A percentile compares a stretch with the other conserved stretches of the same genome.
These are phyloP conservation scores for Tetrahymena elliotti DNA, from an alignment of 73 alveolate species.

Conservation along the genomic window DNA sequence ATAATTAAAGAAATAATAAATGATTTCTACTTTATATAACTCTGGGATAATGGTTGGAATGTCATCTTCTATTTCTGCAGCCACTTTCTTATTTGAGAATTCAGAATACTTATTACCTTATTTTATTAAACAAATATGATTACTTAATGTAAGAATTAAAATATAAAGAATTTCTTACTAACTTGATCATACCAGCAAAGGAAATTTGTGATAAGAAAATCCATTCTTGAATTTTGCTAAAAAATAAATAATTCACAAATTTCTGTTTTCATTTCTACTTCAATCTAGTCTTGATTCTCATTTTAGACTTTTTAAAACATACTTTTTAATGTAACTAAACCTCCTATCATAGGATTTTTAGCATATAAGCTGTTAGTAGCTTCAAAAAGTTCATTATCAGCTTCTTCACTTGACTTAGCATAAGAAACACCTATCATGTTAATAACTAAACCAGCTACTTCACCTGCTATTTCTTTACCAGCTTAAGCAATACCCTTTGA, in stretches of 20 bases:
- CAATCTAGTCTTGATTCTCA: constrained; percentile 1
- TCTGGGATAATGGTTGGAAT: not conserved
- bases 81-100: not conserved
- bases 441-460: constrained; percentile 6
- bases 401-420: constrained; percentile 30
- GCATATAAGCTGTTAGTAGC: constrained; percentile 10
- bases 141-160: too few relatives aligned
- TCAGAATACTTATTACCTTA: not conserved
- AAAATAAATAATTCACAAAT: constrained; percentile 36
- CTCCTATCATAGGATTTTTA: constrained; percentile 23
- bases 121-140: not conserved
- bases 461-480: constrained; percentile 30
- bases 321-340: constrained; percentile 8
- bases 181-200: constrained; percentile 3
- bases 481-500: constrained; percentile 14
- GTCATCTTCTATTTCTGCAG: constrained; percentile 27
- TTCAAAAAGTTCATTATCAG: constrained; percentile 4
- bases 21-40: not conserved
- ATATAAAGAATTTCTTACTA: not conserved
- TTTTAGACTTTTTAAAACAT: not conserved
- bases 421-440: constrained; percentile 1
- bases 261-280: constrained; percentile 12
- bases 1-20: not conserved
- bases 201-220: constrained; percentile 27
- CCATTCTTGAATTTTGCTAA: constrained; percentile 26